phyloP scores from a whole-genome alignment of 2,329 filamentous ascomycete species.

The Fusarium duplospermum region DNA sequence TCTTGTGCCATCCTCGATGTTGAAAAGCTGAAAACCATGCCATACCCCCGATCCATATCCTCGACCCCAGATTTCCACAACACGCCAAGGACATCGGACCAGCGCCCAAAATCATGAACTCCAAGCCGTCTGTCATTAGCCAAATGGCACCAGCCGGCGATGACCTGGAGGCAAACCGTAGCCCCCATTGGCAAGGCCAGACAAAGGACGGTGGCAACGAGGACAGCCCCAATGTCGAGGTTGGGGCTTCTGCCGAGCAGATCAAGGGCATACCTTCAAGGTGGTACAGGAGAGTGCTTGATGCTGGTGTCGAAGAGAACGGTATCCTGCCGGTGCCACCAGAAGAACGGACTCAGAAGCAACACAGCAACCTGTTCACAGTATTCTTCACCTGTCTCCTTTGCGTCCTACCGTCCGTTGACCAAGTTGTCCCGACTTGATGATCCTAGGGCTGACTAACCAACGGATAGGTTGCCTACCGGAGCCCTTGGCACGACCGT shows the following conservation, averaged over 20 bases:
- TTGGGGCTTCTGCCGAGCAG: constrained; percentile 46
- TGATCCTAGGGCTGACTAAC: constrained; percentile 7
- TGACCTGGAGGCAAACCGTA: constrained; percentile 26
- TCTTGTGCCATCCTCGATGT: background rate
- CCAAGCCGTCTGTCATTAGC: background rate
- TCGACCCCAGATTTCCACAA: background rate
- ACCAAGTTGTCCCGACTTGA: background rate
- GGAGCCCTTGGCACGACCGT: constrained; percentile 67
- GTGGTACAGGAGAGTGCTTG: constrained; percentile 58
- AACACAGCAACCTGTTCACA: constrained; percentile 68
- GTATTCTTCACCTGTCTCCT: constrained; percentile 70
- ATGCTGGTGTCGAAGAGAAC: constrained; percentile 62
- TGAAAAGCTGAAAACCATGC: background rate
- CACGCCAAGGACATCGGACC: background rate
- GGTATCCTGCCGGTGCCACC: constrained; percentile 68
- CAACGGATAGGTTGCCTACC: constrained; percentile 60
- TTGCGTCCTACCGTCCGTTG: constrained; percentile 67
- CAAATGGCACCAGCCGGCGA: background rate
- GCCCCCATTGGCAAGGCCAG: background rate
- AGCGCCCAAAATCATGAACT: background rate
- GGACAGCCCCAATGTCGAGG: constrained; percentile 30
- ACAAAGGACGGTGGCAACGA: background rate
- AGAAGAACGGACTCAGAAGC: constrained; percentile 64
- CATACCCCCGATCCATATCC: background rate
- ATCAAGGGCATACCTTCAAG: constrained; percentile 45